Percentiles rank a stretch among this genome's conserved stretches.
phyloP scores from a whole-genome alignment of 805 yeast species.

The Kodamaea neixiangensis region DNA sequence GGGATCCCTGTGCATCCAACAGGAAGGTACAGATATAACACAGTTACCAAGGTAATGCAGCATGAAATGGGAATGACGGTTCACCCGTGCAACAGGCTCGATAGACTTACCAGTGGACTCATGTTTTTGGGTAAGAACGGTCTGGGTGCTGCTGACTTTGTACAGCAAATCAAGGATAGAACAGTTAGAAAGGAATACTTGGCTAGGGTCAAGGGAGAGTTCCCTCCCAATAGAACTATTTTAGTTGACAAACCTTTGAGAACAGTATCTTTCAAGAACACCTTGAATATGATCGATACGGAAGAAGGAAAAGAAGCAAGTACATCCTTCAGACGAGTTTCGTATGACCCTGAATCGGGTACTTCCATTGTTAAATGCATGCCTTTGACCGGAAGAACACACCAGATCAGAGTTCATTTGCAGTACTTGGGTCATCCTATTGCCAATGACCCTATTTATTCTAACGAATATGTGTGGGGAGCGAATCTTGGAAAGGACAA shows the following conservation, averaged over 20 bases:
- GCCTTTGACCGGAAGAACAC: conserved; percentile 93
- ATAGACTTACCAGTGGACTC: conserved; percentile 87
- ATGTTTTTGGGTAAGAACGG: conserved; percentile 89
- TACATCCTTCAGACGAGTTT: conserved; percentile 66
- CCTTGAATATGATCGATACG: conserved; percentile 56
- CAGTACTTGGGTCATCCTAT: conserved; percentile 74
- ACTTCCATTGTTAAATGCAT: conserved; percentile 76
- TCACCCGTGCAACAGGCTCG: conserved; percentile 84
- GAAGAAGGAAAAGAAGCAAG: conserved; percentile 67
- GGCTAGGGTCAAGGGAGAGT: conserved; percentile 85
- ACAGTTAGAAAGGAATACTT: conserved; percentile 79
- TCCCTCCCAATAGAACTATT: conserved; percentile 57
- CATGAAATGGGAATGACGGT: conserved; percentile 65
- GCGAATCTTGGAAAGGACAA: conserved; percentile 63
- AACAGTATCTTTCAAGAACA: conserved; percentile 73
- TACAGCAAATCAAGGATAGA: conserved; percentile 69
- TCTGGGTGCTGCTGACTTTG: conserved; percentile 74
- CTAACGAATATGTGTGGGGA: conserved; percentile 84
- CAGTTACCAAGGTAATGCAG: conserved; percentile 76
- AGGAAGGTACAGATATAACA: conserved; percentile 74
- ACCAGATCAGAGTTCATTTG: conserved; percentile 91
- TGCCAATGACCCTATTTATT: conserved; percentile 70
- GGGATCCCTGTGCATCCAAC: conserved; percentile 97
- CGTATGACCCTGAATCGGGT: conserved; percentile 59
- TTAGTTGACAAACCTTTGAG: conserved; percentile 65